Evolutionary conservation across 495 filamentous ascomycete species (phyloP).

Genomic region (Sabuloglossum arenarium): DNA sequence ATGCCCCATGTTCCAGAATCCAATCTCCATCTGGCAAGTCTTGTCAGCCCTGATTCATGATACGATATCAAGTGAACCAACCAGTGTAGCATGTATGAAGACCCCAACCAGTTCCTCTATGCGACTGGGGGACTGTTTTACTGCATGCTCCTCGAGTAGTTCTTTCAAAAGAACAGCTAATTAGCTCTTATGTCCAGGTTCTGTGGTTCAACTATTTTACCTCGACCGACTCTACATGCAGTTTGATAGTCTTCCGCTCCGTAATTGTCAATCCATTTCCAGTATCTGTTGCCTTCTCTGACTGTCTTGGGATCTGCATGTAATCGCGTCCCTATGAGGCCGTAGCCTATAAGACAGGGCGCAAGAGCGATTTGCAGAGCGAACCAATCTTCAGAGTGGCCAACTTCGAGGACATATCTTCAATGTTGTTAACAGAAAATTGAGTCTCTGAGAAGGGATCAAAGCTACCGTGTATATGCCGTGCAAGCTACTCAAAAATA

Average conservation of each 20-base stretch:
- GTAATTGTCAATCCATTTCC: no score
- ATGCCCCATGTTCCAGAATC: constrained; percentile 60
- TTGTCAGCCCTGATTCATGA: background rate
- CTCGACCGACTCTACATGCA: constrained; percentile 43
- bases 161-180: constrained; percentile 21
- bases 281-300: no score
- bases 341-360: no score
- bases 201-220: constrained; percentile 21
- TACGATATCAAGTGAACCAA: constrained; percentile 12
- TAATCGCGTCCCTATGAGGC: no score
- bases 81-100: constrained; percentile 68
- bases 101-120: constrained; percentile 66
- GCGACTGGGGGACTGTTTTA: constrained; percentile 44
- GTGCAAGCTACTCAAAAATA: background rate
- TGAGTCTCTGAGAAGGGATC: background rate
- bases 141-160: constrained; percentile 48
- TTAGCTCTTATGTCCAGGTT: background rate
- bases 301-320: no score
- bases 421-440: constrained; percentile 10
- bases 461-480: background rate
- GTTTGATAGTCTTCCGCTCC: constrained; percentile 59
- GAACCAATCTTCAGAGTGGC: constrained; percentile 67
- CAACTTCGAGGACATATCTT: constrained; percentile 75
- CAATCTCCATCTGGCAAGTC: constrained; percentile 48
- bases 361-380: constrained; percentile 64